Base-by-base conservation (phyloP, 306 rosid genomes). In the Oxytropis ochrocephala region DNA sequence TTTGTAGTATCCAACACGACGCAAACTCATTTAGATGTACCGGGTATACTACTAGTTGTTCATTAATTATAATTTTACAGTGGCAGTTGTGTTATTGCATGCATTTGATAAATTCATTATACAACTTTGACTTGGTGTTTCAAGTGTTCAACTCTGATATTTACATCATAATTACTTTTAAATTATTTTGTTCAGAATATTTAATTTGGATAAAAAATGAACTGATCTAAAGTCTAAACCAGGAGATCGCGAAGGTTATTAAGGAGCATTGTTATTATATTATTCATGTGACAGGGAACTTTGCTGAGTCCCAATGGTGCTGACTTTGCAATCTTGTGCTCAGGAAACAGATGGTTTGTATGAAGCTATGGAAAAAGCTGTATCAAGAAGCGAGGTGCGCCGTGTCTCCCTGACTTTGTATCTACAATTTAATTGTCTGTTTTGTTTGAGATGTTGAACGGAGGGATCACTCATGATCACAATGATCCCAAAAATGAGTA, bases 301-400 rank as follows among this genome's bases (percentile, higher is more conserved):
- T 39, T 87, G 90, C 82, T 85, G 80, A 83, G 86, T 84, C 75
- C 78, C 79, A 81, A 76, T 78, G 84, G 89, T 75, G 83, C 91
- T 95, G 88, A 95, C 88, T 85, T 87, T 87, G 85, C 95, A 86
- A 83, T 95, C 85, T 87, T 86, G 89, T 91, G 89, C 83, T 83
- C 97, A 95, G 99, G 99, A 95, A 83, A 84, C 95, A 62, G 90
- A 80, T 84, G 97, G 83, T 70, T 82, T 95, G 79, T 81, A 77
- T 75, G 87, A 87, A 59, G 97, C 97, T 61, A 89, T 95, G 97
- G 89, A 89, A 75, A 84, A 79, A 52, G 97, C 97, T 47, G 71
- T 95, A 59, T 84, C 91, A 9, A 85, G 89, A 89, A 87, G 89
- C 81, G 99, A 95, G 99, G 99, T 95, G 83, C 84, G 50, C 55